These are phyloP conservation scores for Ganoderma meredithae DNA, from an alignment of 1,284 basidiomycete genomes.

Conservation along the genomic window DNA sequence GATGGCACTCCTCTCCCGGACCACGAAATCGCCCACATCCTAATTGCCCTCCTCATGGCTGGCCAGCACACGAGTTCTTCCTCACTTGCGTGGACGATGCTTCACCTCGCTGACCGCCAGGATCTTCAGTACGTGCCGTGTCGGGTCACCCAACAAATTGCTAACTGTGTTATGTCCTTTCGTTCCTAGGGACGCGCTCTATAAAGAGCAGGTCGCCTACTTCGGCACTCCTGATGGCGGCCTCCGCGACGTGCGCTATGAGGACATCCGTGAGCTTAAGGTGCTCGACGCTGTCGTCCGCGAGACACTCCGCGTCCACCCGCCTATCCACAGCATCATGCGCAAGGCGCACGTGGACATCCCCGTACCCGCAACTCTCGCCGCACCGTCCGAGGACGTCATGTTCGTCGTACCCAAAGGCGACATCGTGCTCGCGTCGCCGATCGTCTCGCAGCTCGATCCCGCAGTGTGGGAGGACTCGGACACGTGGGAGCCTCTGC, in stretches of 20 bases:
- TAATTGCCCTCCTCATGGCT: conserved; percentile 96
- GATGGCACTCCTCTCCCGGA: conserved; percentile 83
- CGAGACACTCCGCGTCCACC: conserved; percentile 92
- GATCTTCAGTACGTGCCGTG: conserved; percentile 72
- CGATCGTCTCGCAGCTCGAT: conserved; percentile 91
- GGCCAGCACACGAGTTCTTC: conserved; percentile 98
- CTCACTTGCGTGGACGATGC: conserved; percentile 90
- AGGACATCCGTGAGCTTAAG: conserved; percentile 86
- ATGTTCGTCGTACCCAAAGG: conserved; percentile 92
- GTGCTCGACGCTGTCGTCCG: conserved; percentile 91
- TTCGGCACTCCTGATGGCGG: conserved; percentile 86
- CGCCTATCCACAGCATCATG: conserved; percentile 93
- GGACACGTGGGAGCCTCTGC: conserved; percentile 76
- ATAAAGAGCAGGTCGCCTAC: conserved; percentile 87
- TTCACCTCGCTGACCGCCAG: conserved; percentile 86
- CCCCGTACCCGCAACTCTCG: conserved; percentile 82
- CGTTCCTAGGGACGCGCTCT: conserved; percentile 72
- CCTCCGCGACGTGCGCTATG: conserved; percentile 86
- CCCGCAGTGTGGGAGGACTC: conserved; percentile 84
- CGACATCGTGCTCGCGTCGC: conserved; percentile 90
- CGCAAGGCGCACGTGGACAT: conserved; percentile 90
- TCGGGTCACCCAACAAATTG: not conserved
- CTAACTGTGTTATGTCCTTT: not conserved
- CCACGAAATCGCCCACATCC: conserved; percentile 95
- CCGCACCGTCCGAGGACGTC: conserved; percentile 76